Base-by-base conservation (phyloP, 2,329 filamentous ascomycete genomes). In the Aaosphaeria arxii region DNA sequence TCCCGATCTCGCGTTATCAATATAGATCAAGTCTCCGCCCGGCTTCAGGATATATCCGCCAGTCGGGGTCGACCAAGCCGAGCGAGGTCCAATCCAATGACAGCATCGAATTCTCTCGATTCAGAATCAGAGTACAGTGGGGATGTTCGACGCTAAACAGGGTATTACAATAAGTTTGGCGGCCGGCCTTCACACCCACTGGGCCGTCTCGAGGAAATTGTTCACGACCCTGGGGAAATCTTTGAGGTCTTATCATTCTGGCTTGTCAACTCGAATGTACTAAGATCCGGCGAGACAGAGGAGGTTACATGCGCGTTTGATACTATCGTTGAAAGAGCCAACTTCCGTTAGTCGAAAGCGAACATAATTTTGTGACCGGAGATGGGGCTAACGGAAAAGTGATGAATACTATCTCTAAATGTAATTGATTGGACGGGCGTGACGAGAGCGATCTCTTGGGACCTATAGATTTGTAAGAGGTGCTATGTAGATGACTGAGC, bases 121-220 rank as follows among this genome's bases (percentile, higher is more conserved):
- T n/a, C 29, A 30, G 40, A 49, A 39, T n/a, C 40, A 46, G 28
- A 42, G 4, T 46, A 41, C 31, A 31, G 39, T 17, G 11, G 33
- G 42, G 17, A 35, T 13, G 9, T 36, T 2, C 33, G 13, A n/a
- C 13, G 13, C 31, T 5, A 69, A 48, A 58, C 31, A 2, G 38
- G 56, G 7, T 53, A 45, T 32, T 68, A 70, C 47, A 30, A 65
- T 36, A 42, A 55, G 4, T 65, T 71, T 24, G 38, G 71, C 32
- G 52, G 52, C 6, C 61, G 64, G 30, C 66, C 66, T 41, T 64
- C 68, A 32, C 64, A 61, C 30, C 67, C 67, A 6, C 40, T 57
- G 29, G 4, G 32, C 33, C 24, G 13, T 31, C 43, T 7, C 7
- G 33, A 7, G 32, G 46, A 40, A 11, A 32, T 24, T 6, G 49